Base-by-base conservation (phyloP, 2,329 filamentous ascomycete species). In the Talaromyces sp. region DNA sequence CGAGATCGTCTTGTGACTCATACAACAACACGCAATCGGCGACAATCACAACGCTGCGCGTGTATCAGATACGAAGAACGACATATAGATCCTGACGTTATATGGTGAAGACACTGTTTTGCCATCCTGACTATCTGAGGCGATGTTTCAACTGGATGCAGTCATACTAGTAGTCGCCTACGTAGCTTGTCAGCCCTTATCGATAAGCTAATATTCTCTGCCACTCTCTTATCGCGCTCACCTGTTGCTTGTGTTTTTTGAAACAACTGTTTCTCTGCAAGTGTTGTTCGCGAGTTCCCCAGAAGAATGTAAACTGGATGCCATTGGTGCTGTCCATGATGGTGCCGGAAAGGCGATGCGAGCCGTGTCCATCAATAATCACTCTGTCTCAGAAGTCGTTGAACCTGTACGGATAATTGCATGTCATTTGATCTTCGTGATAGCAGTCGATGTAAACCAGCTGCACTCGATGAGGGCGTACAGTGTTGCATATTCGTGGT, bases 1-100 rank as follows among this genome's bases (percentile, higher is more conserved):
- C 50, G 50, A 53, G 50, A 30, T 53, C 50, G 50, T 53, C 50
- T 31, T n/a, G 50, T 53, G 50, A 53, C 50, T 53, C 50, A 53
- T 53, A 6, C 50, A 52, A 51, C 16, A 23, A 27, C 44, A 27
- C 44, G 44, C 44, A 12, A 27, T 27, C 44, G 10, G 44, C 44
- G 23, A 47, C 8, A 12, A 18, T 47, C 50, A 31, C 8, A 23
- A 16, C 50, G 30, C 14, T 18, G 50, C 14, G 50, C 50, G n/a
- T 53, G 50, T 31, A 10, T 53, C 50, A 33, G 50, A 31, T 53
- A 31, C 50, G 50, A 53, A 12, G 28, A n/a, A 31, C 4, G 12
- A 10, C 28, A 31, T 31, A 31, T 31, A 7, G 50, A 53, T 31
- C 50, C 27, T 31, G 50, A 5, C 2, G 28, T 31, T 31, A 30